Percentiles rank a stretch among this genome's conserved stretches.
These are phyloP conservation scores for Ilyonectria sp. DNA, from an alignment of 2,329 filamentous ascomycete genomes.

Conservation along the genomic window DNA sequence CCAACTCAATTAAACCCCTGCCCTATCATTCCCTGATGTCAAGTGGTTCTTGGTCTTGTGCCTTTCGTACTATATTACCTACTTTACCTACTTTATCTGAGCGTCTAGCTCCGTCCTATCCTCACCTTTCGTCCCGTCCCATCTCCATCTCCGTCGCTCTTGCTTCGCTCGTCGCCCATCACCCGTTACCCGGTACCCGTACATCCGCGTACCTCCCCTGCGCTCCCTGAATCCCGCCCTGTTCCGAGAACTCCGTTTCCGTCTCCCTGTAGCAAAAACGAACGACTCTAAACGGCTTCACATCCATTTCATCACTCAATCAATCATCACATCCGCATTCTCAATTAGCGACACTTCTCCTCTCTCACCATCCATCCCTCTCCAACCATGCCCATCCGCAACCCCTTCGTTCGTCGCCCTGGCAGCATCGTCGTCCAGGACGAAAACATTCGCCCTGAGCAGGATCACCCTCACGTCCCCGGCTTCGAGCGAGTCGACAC, in stretches of 20 bases:
- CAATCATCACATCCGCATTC: slow-evolving; percentile 22
- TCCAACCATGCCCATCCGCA: slow-evolving; percentile 78
- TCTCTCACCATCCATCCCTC: slow-evolving; percentile 6
- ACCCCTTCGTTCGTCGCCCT: slow-evolving; percentile 77
- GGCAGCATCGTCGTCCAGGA: slow-evolving; percentile 62
- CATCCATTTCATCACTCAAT: neutral
- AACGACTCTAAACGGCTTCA: neutral
- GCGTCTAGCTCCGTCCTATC: slow-evolving; percentile 3
- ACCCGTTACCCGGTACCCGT: neutral
- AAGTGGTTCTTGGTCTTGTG: neutral
- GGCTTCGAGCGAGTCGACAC: slow-evolving; percentile 76
- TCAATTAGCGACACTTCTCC: slow-evolving; percentile 15
- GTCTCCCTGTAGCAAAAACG: neutral
- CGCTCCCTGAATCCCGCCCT: neutral
- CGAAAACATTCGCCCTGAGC: slow-evolving; percentile 67
- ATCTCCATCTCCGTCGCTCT: slow-evolving; percentile 8
- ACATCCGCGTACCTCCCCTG: slow-evolving; percentile 3
- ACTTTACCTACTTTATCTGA: neutral
- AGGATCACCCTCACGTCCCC: slow-evolving; percentile 44
- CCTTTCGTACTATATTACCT: neutral
- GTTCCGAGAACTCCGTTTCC: neutral
- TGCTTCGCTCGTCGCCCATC: slow-evolving; percentile 6
- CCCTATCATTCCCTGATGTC: neutral
- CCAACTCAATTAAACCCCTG: slow-evolving; percentile 29
- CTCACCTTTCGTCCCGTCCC: neutral